Percentiles rank a stretch among this genome's conserved stretches.
Evolutionary conservation across 2,329 filamentous ascomycete species (phyloP).

Genomic region (Periglandula ipomoeae): DNA sequence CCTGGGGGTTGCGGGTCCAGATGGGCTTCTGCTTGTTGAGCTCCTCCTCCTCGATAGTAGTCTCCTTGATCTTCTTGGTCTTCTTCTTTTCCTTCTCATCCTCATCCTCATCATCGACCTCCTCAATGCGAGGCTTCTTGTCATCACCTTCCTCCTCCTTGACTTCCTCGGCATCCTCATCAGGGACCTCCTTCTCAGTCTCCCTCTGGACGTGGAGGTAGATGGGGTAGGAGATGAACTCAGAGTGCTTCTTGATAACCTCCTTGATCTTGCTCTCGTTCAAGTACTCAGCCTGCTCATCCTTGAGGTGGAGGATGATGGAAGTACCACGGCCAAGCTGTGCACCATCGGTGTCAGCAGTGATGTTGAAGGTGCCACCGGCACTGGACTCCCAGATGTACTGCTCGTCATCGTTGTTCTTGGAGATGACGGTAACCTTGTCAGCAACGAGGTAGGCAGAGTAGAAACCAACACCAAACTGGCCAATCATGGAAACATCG

Average conservation of each 20-base stretch:
- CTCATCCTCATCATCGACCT: slow-evolving; percentile 80
- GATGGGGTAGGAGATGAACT: slow-evolving; percentile 99
- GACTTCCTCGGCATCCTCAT: slow-evolving; percentile 77
- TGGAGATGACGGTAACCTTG: slow-evolving; percentile 89
- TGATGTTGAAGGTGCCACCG: slow-evolving; percentile 94
- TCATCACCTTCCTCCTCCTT: slow-evolving; percentile 62
- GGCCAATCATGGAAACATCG: slow-evolving; percentile 99
- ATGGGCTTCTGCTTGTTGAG: slow-evolving; percentile 99
- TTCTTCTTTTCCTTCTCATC: slow-evolving; percentile 87
- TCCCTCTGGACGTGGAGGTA: slow-evolving; percentile 99
- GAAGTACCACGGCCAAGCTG: slow-evolving; percentile 89
- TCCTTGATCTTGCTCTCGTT: slow-evolving; percentile 99
- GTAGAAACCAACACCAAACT: slow-evolving; percentile 99
- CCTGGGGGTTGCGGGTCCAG: slow-evolving; percentile 96
- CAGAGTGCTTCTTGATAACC: slow-evolving; percentile 99
- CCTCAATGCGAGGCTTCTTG: slow-evolving; percentile 94
- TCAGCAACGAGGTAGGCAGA: slow-evolving; percentile 99
- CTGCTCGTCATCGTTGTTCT: slow-evolving; percentile 99
- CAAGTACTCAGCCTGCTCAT: slow-evolving; percentile 96
- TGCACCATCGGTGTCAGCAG: slow-evolving; percentile 82
- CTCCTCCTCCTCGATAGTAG: slow-evolving; percentile 97
- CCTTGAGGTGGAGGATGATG: slow-evolving; percentile 98
- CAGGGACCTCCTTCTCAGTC: slow-evolving; percentile 96
- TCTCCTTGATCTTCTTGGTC: slow-evolving; percentile 99
- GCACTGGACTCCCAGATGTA: slow-evolving; percentile 99